Evolutionary conservation across 805 yeast genomes (phyloP).

Genomic region (Sugiyamaella chiloensis): DNA sequence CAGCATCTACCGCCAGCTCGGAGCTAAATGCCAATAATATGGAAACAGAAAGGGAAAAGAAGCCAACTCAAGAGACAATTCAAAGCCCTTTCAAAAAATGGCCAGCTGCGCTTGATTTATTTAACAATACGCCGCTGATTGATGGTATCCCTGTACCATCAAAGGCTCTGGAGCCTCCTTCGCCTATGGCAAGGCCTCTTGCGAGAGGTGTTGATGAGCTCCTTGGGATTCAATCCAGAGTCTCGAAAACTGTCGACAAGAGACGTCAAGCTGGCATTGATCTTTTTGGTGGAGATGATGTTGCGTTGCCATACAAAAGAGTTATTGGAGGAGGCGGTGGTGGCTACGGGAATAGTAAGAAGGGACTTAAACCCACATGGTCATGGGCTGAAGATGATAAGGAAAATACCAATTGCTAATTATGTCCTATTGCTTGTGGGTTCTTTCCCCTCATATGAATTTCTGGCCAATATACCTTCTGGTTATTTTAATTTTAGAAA

Average conservation of each 20-base stretch:
- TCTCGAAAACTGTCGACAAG: not conserved
- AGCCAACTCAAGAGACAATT: not conserved
- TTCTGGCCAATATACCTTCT: too few species aligned
- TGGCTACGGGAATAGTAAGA: conserved; percentile 9
- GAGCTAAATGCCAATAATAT: not conserved
- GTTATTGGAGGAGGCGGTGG: conserved; percentile 20
- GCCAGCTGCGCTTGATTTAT: conserved; percentile 16
- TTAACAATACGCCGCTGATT: conserved; percentile 19
- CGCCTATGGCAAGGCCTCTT: conserved; percentile 21
- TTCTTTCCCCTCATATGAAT: too few species aligned
- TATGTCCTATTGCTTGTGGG: too few species aligned
- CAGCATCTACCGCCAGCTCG: not conserved
- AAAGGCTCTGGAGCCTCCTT: conserved; percentile 21
- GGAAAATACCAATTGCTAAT: not conserved
- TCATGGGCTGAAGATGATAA: conserved; percentile 3
- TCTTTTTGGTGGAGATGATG: conserved; percentile 16
- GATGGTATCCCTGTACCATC: conserved; percentile 20
- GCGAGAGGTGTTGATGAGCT: conserved; percentile 21
- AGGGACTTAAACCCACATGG: conserved; percentile 13
- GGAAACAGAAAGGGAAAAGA: too few species aligned
- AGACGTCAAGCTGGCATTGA: not conserved
- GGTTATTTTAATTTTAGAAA: too few species aligned
- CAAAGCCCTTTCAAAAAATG: conserved; percentile 6
- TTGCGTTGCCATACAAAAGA: conserved; percentile 7
- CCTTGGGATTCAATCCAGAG: conserved; percentile 4